Percentiles rank a stretch among this genome's conserved stretches.
phyloP scores from a whole-genome alignment of 805 yeast genomes.

The Wickerhamomyces chambardii region DNA sequence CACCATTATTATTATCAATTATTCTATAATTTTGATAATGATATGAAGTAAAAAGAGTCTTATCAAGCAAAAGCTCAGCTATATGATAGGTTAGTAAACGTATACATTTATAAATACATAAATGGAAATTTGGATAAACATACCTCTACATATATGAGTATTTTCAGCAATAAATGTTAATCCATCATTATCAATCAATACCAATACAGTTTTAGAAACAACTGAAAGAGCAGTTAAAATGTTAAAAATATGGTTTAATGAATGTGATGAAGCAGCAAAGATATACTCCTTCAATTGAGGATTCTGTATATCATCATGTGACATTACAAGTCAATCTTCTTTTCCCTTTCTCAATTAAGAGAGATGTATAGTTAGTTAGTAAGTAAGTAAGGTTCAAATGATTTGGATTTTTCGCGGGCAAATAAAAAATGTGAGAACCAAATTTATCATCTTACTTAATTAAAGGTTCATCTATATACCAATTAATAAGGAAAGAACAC shows the following conservation, averaged over 20 bases:
- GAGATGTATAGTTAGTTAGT: no score
- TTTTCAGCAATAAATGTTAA: slow-evolving; percentile 39
- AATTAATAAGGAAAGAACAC: no score
- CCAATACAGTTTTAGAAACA: slow-evolving; percentile 28
- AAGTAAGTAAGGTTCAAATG: no score
- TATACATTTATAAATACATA: no score
- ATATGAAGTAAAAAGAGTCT: slow-evolving; percentile 24
- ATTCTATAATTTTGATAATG: slow-evolving; percentile 10
- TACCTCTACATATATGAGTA: slow-evolving; percentile 25
- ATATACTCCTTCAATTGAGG: slow-evolving; percentile 2
- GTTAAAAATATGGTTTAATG: slow-evolving; percentile 34
- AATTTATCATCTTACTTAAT: no score
- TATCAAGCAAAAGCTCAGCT: slow-evolving; percentile 27
- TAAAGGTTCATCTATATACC: no score
- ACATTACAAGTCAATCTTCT: no score
- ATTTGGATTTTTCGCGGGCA: no score
- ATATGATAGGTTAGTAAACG: neutral
- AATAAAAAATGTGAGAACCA: no score
- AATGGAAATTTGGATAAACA: neutral
- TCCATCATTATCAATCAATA: slow-evolving; percentile 41
- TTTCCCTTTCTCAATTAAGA: no score
- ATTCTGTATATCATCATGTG: no score
- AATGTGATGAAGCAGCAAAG: slow-evolving; percentile 37
- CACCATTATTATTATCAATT: slow-evolving; percentile 2
- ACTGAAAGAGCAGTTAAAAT: slow-evolving; percentile 33